Conservation (phyloP, 1,284 basidiomycete genomes). For the Ustilago esculenta region DNA sequence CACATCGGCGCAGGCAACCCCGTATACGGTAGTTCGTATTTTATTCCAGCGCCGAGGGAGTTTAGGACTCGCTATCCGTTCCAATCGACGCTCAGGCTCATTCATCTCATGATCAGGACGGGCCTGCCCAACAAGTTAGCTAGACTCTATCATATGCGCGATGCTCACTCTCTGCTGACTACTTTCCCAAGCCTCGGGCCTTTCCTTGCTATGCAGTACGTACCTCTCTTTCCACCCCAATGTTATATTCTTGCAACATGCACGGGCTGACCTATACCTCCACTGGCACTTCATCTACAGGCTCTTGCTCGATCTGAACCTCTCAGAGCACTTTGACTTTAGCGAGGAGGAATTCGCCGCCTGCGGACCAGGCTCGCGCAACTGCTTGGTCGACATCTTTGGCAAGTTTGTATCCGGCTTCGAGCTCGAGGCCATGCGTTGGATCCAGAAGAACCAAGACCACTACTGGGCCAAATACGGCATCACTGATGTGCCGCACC, state of each 20-base stretch:
- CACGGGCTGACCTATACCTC: not conserved
- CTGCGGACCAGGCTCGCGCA: conserved; percentile 73
- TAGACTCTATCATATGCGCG: conserved; percentile 70
- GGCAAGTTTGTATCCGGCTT: conserved; percentile 68
- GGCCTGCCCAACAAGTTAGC: conserved; percentile 69
- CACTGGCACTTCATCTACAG: not conserved
- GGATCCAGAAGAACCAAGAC: conserved; percentile 72
- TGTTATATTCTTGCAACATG: too few species aligned
- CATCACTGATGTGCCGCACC: conserved; percentile 29
- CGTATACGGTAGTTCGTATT: conserved; percentile 75
- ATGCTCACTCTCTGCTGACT: conserved; percentile 73
- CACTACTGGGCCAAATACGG: conserved; percentile 70
- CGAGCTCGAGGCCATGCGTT: conserved; percentile 72
- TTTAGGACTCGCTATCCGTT: conserved; percentile 70
- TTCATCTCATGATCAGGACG: conserved; percentile 73
- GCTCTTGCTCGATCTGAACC: conserved; percentile 70
- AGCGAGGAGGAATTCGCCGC: conserved; percentile 74
- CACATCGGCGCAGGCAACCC: conserved; percentile 67
- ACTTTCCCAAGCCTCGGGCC: conserved; percentile 74
- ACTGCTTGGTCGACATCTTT: conserved; percentile 73
- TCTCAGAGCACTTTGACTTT: conserved; percentile 71
- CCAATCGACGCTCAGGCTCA: conserved; percentile 72
- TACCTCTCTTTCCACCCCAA: not conserved
- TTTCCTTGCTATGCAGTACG: conserved; percentile 70
- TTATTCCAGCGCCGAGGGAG: conserved; percentile 73